Base-by-base conservation (phyloP, 2,329 filamentous ascomycete species). In the Alternaria sp. region DNA sequence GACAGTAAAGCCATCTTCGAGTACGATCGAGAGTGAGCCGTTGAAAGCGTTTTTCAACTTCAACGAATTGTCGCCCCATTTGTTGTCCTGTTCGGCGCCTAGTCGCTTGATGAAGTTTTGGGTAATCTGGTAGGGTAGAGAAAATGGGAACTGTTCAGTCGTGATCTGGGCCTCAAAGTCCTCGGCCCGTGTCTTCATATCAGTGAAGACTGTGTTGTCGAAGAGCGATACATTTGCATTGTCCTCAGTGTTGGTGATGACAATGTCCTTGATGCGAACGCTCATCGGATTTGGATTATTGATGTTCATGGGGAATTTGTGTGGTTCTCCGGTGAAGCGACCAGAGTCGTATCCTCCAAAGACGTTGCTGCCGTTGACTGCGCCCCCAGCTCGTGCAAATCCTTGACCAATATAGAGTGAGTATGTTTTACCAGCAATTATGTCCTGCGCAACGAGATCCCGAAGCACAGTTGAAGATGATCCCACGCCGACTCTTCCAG, bases 321-420 rank as follows among this genome's bases (percentile, higher is more conserved):
- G 68, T 1, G 75, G 70, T 0, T 61, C 62, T 31, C 75, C 78
- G 1, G 69, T 72, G 58, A 81, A 80, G 21, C 79, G 77, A 24
- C 78, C 78, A 11, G 78, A 75, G 61, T 81, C 80, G 59, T 78
- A 81, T 23, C 80, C 80, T n/a, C 80, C 80, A 36, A 80, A 77
- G 3, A 75, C 74, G 36, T 79, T 77, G 57, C 75, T 79, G 26
- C 80, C 80, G 52, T 80, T 81, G 26, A 79, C 72, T 2, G 56
- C 64, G 14, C 80, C 79, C 14, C 76, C 78, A 1, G 78, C 77
- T 31, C 78, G 73, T 37, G 77, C 73, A 60, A 79, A 78, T 24
- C 75, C 76, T 49, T 78, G 75, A 2, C 79, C 80, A 42, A 80
- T 76, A 61, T 80, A 81, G 4, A 81, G 69, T 8, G 78, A 78